Evolutionary conservation across 768 basidiomycete genomes (phyloP), one percentile per base, ranked within the genome.

Genomic region (Russula compacta): DNA sequence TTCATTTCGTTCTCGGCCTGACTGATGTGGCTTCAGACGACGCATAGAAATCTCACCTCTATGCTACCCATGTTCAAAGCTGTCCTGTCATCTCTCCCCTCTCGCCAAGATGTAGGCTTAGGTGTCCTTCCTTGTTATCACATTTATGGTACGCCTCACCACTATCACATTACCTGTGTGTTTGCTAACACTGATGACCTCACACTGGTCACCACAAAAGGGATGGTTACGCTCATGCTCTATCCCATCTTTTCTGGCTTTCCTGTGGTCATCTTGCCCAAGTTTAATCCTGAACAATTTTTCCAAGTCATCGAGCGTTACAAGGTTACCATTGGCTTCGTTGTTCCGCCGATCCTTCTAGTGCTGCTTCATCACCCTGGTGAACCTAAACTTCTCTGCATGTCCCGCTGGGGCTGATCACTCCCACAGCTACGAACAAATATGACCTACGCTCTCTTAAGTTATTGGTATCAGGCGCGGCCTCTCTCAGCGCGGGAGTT

Each of bases 291-390:
- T 0, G 74, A 75, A 1, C 70, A 74, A 54, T 90, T 89, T 67
- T 86, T 89, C 63, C 74, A 77, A 11, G 75, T 81, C 52, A 81
- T 95, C 50, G 77, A 85, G 64, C 78, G 76, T 53, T 89, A 89
- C 75, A 80, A 75, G 53, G 79, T 84, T 32, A 85, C 86, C 0
- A 60, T 75, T 1, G 61, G 80, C 0, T 72, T 87, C 0, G 74
- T 91, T 51, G 91, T 91, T 1, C 93, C 93, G 1, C 92, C 94
- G 0, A 83, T 97, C n/a, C 73, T 93, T 12, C 83, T 95, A 14
- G 79, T 83, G 1, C 76, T 97, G 44, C 74, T 84, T 2, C 81
- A 86, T 61, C 85, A 89, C 65, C 81, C 83, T 11, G 84, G 83
- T 82, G 72, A 36, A 82, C 71, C 55, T 4, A 42, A 21, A 40